Base-by-base conservation (phyloP, 352 stramenopile genomes). In the Phytophthora pseudosyringae region DNA sequence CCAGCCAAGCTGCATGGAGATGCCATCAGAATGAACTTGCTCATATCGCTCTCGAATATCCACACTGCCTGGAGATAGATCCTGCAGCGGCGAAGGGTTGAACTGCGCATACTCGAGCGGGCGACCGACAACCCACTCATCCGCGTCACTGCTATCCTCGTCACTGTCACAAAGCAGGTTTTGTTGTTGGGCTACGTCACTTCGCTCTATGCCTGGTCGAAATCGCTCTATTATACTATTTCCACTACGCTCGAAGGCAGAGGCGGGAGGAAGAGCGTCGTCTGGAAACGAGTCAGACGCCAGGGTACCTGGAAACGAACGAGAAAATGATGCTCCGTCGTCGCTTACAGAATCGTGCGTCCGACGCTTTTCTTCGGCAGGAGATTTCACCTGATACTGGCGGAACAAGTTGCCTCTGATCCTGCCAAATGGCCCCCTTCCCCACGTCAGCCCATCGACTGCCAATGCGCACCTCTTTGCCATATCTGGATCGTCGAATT, bases 371-470 rank as follows among this genome's bases (percentile, higher is more conserved):
- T 58, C 47, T 54, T 71, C 68, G 8, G 55, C 51, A 10, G 75
- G 68, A 16, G 81, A 73, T 46, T 91, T 92, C 6, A 90, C 86
- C 54, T 93, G 81, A 43, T 95, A 95, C 18, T 93, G 70, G 3
- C 88, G 83, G 11, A 95, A 95, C 33, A 95, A 68, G 25, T 79
- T 89, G 4, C 81, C 84, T 57, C 83, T 74, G 45, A 95, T 91
- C 15, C 72, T 83, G 13, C 76, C 75, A 48, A 79, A 89, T 10
- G 76, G 73, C 0, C 83, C 83, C 47, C 76, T 64, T 11, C 86
- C 86, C 88, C 88, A 95, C 3, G 71, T 83, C 13, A 95, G 50
- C 4, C 88, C 85, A 60, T 95, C 83, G 6, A 95, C 62, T 28
- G 84, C 83, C 5, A 65, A 52, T 0, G 83, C 79, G 45, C 80